Base-by-base conservation (phyloP, 805 yeast species). In the Nematodospora valgi region DNA sequence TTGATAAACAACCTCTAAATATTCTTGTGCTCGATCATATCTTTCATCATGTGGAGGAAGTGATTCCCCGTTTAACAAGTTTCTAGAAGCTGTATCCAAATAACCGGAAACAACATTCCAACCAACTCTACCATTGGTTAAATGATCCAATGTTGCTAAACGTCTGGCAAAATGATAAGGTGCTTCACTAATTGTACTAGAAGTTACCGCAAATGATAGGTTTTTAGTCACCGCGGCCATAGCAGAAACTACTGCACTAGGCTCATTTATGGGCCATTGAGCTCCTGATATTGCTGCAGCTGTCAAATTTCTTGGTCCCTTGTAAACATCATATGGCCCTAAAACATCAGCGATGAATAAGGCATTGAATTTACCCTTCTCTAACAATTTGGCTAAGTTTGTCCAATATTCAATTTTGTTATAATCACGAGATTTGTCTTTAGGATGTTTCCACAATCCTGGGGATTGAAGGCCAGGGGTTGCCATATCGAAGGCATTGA, bases 61-160 rank as follows among this genome's bases (percentile, higher is more conserved):
- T 6, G 50, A 38, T 30, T 56, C 58, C 9, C 63, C 61, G 39
- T 67, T 64, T 18, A 63, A 39, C 18, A 64, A 43, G 36, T 67
- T 64, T 34, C 63, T 51, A 2, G 70, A 63, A 6, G 68, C 70
- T 39, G 66, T 56, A 23, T 67, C 70, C 28, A 64, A 52, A 36
- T 67, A 67, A 2, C 68, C 59, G 2, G 72, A 58, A 18, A 69
- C 73, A 15, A 69, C 56, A 40, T 69, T 69, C 74, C 74, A 69
- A 9, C 74, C 74, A 27, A 69, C 49, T 44, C 74, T 54, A 2
- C 74, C 74, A 5, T 54, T 51, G n/a, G 68, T 54, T 12, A 67
- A 51, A 35, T 66, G 68, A 40, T 69, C 74, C 24, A 69, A 46
- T 0, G 74, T 65, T 8, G 73, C 70, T 38, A 68, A 47, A 37